Evolutionary conservation across 129 eudicot species (phyloP), one percentile per base, ranked within the genome.

Genomic region (Saposhnikovia divaricata): DNA sequence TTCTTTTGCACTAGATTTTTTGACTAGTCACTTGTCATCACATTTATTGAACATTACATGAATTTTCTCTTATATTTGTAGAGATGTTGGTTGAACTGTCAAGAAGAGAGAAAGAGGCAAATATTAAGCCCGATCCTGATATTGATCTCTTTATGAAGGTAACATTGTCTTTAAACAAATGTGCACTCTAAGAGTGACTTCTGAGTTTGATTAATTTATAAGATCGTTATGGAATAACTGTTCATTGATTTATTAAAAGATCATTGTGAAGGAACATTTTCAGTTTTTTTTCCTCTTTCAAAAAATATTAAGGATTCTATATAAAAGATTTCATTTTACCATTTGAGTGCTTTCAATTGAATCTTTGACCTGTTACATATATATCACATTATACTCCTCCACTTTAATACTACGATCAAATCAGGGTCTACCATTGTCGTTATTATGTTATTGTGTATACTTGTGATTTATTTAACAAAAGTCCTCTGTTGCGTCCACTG

Each of bases 121-220:
- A 86, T 78, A 83, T 90, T 55, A 88, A 84, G 84, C 92, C 92
- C 6, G 95, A 90, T 82, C 88, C 89, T 70, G 95, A 90, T 78
- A 81, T 90, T 85, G 95, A 90, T 83, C 85, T 86, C 39, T 88
- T 79, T 82, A 90, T 90, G 95, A 90, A 90, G 92, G 95, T 88
- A 80, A 77, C 5, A 0, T 28, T 61, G 69, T 61, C 34, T n/a
- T 61, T n/a, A 59, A 59, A 59, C 14, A 13, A 59, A 0, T 59
- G 66, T n/a, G 25, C 66, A 59, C 31, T 59, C 28, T 2, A 59
- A 59, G 18, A 59, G 4, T 55, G 28, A 19, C 65, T 23, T 55
- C 13, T 9, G 66, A 59, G 14, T 12, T 11, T 46, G 15, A 44
- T 44, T 21, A 57, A 57, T 57, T 57, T 18, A 18, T 5, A 18